Conservation (phyloP, 2,329 filamentous ascomycete genomes). For the Bipolaris bicolor region DNA sequence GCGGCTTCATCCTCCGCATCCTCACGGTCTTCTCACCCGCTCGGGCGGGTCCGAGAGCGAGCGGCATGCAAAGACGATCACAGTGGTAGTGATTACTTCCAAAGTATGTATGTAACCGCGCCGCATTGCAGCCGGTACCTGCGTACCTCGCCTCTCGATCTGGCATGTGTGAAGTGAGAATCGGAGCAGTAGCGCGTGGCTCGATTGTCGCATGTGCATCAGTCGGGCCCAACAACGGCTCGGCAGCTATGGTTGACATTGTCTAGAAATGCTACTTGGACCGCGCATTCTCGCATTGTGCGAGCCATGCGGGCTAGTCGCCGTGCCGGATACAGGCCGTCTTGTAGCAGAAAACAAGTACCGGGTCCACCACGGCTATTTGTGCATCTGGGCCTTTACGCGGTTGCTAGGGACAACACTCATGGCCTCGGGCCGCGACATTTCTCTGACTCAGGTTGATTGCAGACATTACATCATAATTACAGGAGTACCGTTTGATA, state of each 20-base stretch:
- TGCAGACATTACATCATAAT: conserved; percentile 1
- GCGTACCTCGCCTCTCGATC: conserved; percentile 2
- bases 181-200: conserved; percentile 21
- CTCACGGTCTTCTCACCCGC: background rate
- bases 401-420: conserved; percentile 7
- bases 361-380: conserved; percentile 6
- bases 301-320: background rate
- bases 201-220: conserved; percentile 17
- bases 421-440: conserved; percentile 3
- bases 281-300: background rate
- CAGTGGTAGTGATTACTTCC: background rate
- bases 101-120: background rate
- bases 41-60: conserved; percentile 12
- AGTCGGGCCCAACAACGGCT: conserved; percentile 20
- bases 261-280: conserved; percentile 9
- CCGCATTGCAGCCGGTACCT: conserved; percentile 1
- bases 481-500: conserved; percentile 9
- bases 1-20: background rate
- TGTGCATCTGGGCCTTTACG: background rate
- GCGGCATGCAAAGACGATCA: conserved; percentile 1
- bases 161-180: conserved; percentile 10
- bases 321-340: background rate
- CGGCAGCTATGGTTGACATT: conserved; percentile 13
- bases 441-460: background rate
- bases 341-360: conserved; percentile 5